A percentile compares a stretch with the other conserved stretches of the same genome.
phyloP scores from a whole-genome alignment of 140 eudicot species.

The Erigeron philadelphicus region DNA sequence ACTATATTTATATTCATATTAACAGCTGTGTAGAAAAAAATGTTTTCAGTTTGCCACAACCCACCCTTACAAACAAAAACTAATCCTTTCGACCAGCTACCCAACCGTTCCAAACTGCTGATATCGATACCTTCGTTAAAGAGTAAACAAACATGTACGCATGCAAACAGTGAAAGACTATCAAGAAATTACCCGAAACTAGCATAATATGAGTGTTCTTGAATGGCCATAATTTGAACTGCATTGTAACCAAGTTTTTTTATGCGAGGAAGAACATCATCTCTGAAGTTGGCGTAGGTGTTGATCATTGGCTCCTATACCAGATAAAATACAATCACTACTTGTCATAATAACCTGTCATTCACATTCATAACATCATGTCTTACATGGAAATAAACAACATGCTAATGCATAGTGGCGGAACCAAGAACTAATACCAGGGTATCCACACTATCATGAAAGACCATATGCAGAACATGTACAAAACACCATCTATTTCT shows the following conservation, averaged over 20 bases:
- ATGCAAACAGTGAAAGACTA: not conserved
- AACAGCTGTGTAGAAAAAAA: too few species aligned
- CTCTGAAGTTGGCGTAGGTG: conserved; percentile 86
- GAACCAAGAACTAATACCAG: not conserved
- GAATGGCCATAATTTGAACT: conserved; percentile 98
- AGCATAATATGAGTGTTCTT: conserved; percentile 96
- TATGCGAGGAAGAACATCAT: conserved; percentile 91
- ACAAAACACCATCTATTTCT: too few species aligned
- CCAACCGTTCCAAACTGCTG: too few species aligned
- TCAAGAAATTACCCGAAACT: conserved; percentile 71
- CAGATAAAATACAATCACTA: conserved; percentile 18
- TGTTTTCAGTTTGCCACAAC: too few species aligned
- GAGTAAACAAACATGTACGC: not conserved
- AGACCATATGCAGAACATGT: too few species aligned
- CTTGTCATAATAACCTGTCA: conserved; percentile 6
- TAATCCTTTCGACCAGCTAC: too few species aligned
- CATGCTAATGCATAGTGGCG: not conserved
- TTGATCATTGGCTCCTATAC: conserved; percentile 87
- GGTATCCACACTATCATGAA: not conserved
- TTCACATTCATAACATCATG: conserved; percentile 1
- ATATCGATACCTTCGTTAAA: too few species aligned
- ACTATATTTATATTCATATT: too few species aligned
- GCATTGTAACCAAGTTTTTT: conserved; percentile 96
- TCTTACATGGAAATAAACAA: not conserved
- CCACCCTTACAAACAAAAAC: too few species aligned